Base-by-base conservation (phyloP, 768 basidiomycete species). In the Leccinum longicurvipes region DNA sequence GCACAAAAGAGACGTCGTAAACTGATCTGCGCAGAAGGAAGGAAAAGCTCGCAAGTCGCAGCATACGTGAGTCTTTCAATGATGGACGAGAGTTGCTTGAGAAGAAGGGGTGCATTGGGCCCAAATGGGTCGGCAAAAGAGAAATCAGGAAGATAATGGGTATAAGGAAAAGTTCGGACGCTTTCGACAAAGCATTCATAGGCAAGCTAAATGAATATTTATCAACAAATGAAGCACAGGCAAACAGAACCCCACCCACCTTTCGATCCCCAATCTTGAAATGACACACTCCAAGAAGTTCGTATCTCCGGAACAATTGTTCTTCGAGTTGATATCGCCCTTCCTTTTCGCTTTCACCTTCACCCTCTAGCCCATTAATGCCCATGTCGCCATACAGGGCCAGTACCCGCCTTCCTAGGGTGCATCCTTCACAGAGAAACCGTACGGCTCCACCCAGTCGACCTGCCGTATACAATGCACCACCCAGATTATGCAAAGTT, bases 201-300 rank as follows among this genome's bases (percentile, higher is more conserved):
- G 14, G 88, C 84, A 54, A 79, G 76, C 89, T 91, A 57, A 14
- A 46, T 25, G 17, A 29, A 7, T 10, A 2, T 23, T 6, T 19
- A 10, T 62, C 3, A 64, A 25, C 8, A 42, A 46, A 1, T 7
- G n/a, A 23, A 14, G 7, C n/a, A 31, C 0, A 1, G 12, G 21
- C 56, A 52, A 44, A 50, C 39, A 15, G 52, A 59, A 24, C n/a
- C 25, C 12, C 58, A 50, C 77, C 28, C 45, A 91, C 93, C 79
- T 81, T 82, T 21, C 87, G 79, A 60, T 96, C 88, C 0, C 86
- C 87, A 25, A 84, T 84, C 69, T 90, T 93, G 27, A 81, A 78
- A 64, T 83, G 85, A 67, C 91, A 93, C 4, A 87, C 82, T 0
- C 82, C 93, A 24, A 95, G 74, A 28, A 96, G 68, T 72, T 97